These are phyloP conservation scores for Dacryopinax primogenitus DNA, from an alignment of 768 basidiomycete species.

Conservation along the genomic window DNA sequence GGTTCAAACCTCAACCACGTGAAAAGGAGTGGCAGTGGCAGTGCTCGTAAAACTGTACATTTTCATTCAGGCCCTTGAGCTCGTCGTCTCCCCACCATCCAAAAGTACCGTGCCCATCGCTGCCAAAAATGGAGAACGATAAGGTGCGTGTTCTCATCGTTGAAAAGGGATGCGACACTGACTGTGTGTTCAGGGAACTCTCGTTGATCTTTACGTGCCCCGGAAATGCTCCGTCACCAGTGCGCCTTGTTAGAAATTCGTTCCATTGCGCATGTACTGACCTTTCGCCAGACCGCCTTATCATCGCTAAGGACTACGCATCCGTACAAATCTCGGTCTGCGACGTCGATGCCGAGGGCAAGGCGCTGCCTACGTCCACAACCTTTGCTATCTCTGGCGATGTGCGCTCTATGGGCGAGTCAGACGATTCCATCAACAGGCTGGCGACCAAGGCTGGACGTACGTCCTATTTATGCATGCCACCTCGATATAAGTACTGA, in stretches of 20 bases:
- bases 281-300: conserved; percentile 65
- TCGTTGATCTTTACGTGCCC: conserved; percentile 99
- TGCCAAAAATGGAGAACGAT: conserved; percentile 4
- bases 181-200: conserved; percentile 55
- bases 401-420: conserved; percentile 89
- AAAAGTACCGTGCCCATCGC: not conserved
- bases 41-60: conserved; percentile 4
- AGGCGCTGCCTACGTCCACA: conserved; percentile 62
- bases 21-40: not conserved
- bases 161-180: not conserved
- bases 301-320: conserved; percentile 98
- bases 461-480: conserved; percentile 38
- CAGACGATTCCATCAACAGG: conserved; percentile 92
- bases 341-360: conserved; percentile 85
- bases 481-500: not conserved
- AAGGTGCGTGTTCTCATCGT: not conserved
- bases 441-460: conserved; percentile 88
- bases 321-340: conserved; percentile 92
- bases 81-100: conserved; percentile 10
- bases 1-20: not conserved
- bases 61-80: conserved; percentile 4
- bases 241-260: conserved; percentile 34
- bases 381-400: conserved; percentile 91
- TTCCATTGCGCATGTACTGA: not conserved
- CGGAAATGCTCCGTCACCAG: conserved; percentile 98